Evolutionary conservation across 768 basidiomycete genomes (phyloP).

Genomic region (Kwoniella shandongensis): DNA sequence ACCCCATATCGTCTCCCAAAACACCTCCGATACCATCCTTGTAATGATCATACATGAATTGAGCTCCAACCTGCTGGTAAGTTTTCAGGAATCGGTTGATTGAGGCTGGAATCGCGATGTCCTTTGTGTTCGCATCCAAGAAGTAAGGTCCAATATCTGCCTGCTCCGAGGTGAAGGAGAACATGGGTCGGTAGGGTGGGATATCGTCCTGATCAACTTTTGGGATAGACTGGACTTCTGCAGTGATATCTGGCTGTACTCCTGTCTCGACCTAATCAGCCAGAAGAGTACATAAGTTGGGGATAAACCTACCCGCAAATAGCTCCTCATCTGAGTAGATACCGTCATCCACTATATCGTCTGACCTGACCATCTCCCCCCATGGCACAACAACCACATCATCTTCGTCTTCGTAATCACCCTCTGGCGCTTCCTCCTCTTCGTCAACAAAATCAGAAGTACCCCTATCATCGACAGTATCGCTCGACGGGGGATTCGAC

Average conservation of each 20-base stretch:
- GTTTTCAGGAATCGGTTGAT: constrained; percentile 85
- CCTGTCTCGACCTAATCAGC: too few species aligned
- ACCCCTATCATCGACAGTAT: background rate
- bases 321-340: constrained; percentile 32
- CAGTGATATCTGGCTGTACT: too few species aligned
- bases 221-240: background rate
- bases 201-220: constrained; percentile 15
- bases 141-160: constrained; percentile 22
- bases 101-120: constrained; percentile 48
- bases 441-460: constrained; percentile 5
- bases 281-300: background rate
- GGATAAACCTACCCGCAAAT: constrained; percentile 4
- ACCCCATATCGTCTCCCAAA: constrained; percentile 95
- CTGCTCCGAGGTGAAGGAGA: constrained; percentile 27
- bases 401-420: constrained; percentile 21
- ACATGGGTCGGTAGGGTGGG: constrained; percentile 23
- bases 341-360: constrained; percentile 13
- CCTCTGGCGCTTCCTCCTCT: constrained; percentile 22
- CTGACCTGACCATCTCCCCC: background rate
- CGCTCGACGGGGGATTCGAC: too few species aligned
- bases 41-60: constrained; percentile 77
- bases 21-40: constrained; percentile 69
- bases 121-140: constrained; percentile 27
- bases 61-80: constrained; percentile 84
- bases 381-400: constrained; percentile 21